Evolutionary conservation across 306 rosid species (phyloP), one percentile per base, ranked within the genome.

Genomic region (Acacia acuminata): DNA sequence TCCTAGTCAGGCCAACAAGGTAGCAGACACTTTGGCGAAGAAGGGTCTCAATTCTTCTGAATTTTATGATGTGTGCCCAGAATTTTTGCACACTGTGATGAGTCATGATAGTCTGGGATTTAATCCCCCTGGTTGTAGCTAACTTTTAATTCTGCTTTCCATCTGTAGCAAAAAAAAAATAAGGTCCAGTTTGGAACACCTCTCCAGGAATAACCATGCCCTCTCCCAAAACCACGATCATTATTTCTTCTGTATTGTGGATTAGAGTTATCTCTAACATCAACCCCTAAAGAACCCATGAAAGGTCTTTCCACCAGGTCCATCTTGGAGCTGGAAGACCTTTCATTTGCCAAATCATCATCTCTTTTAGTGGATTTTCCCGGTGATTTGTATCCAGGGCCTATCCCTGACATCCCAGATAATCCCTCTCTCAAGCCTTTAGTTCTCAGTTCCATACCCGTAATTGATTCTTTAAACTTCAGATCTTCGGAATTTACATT

Each of bases 141-240:
- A n/a, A n/a, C n/a, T n/a, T n/a, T n/a, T n/a, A n/a, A n/a, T n/a
- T n/a, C n/a, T n/a, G n/a, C n/a, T n/a, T n/a, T n/a, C n/a, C n/a
- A n/a, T n/a, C n/a, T n/a, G n/a, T n/a, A n/a, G n/a, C n/a, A n/a
- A n/a, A n/a, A n/a, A n/a, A n/a, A n/a, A n/a, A n/a, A n/a, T n/a
- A n/a, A n/a, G n/a, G n/a, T 79, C 99, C 98, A 94, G 86, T 86
- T 90, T 51, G 97, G 96, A 70, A 90, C 88, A 67, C 92, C 96
- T 86, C 98, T 96, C 98, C 98, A 96, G 51, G 95, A 80, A 85
- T 93, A 93, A 55, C 92, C 92, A 82, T 89, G 99, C 69, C 85
- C 87, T 84, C 98, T 87, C 69, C 93, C 96, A 83, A 92, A 66
- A 56, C 90, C 91, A 75, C 92, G 89, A 76, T 94, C 97, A 79